Percentiles rank a stretch among this genome's conserved stretches.
Conservation (phyloP, 148 eudicot species). For the Selenicereus undatus region DNA sequence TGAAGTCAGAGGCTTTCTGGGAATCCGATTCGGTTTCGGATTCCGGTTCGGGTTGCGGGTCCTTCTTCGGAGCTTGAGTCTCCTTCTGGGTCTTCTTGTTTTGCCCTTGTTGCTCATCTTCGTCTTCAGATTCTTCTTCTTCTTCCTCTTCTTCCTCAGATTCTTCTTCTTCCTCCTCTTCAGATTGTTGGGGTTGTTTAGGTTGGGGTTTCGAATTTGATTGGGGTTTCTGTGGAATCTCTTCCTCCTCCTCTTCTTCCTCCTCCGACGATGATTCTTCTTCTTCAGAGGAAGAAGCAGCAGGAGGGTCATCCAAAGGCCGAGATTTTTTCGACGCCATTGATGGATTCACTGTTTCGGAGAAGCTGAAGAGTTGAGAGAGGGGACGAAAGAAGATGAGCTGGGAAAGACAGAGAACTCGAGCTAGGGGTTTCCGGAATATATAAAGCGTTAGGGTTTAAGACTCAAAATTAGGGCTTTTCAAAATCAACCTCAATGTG, state of each 20-base stretch:
- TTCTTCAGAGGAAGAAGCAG: conserved; percentile 35
- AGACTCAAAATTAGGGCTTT: background rate
- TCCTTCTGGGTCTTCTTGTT: conserved; percentile 14
- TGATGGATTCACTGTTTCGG: background rate
- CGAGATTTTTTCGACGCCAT: conserved; percentile 37
- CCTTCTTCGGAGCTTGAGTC: background rate
- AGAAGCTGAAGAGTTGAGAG: background rate
- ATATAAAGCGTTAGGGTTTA: background rate
- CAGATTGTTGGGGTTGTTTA: background rate
- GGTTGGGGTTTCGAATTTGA: background rate
- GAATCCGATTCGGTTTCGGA: conserved; percentile 5
- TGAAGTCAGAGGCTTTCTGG: conserved; percentile 20
- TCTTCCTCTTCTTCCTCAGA: conserved; percentile 1
- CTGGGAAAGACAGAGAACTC: background rate
- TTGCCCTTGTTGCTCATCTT: conserved; percentile 17
- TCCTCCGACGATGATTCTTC: conserved; percentile 16
- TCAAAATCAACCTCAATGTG: too few species aligned
- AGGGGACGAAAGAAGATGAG: background rate
- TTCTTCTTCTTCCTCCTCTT: conserved; percentile 14
- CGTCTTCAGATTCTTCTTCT: conserved; percentile 11
- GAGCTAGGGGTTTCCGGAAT: background rate
- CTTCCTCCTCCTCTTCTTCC: conserved; percentile 15
- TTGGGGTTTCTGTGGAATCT: background rate
- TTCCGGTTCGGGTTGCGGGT: conserved; percentile 6
- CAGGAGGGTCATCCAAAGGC: conserved; percentile 31